Percentiles rank a stretch among this genome's conserved stretches.
phyloP scores from a whole-genome alignment of 176 grass and related monocot genomes.

The Zoysia pacifica region DNA sequence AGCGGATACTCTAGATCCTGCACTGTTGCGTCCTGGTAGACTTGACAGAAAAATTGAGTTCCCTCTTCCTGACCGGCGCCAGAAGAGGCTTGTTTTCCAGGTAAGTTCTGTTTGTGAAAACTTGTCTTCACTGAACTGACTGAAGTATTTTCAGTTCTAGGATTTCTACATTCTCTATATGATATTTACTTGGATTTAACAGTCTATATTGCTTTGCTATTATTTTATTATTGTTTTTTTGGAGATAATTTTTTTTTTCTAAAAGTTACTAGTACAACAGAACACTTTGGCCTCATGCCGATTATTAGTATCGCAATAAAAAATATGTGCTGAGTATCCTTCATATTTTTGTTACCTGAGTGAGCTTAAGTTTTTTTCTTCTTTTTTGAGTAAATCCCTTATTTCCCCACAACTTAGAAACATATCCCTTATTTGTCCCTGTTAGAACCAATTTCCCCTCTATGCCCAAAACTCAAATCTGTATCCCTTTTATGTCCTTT shows the following conservation, averaged over 20 bases:
- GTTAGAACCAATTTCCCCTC: too few species aligned
- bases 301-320: not conserved
- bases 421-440: too few species aligned
- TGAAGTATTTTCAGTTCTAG: not conserved
- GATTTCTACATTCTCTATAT: not conserved
- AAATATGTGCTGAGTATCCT: not conserved
- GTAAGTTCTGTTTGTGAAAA: constrained; percentile 49
- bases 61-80: constrained; percentile 86
- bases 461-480: too few species aligned
- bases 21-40: constrained; percentile 91
- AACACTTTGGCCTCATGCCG: not conserved
- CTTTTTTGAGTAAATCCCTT: not conserved
- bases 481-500: too few species aligned
- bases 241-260: not conserved
- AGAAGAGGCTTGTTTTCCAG: constrained; percentile 96
- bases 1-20: constrained; percentile 93
- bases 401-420: not conserved
- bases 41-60: constrained; percentile 98
- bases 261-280: not conserved
- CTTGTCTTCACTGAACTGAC: not conserved
- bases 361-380: not conserved
- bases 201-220: not conserved
- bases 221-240: not conserved
- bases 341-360: not conserved
- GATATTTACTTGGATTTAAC: not conserved